These are phyloP conservation scores for Solanum hybrid DNA, from an alignment of 305 asterid species.

Conservation along the genomic window DNA sequence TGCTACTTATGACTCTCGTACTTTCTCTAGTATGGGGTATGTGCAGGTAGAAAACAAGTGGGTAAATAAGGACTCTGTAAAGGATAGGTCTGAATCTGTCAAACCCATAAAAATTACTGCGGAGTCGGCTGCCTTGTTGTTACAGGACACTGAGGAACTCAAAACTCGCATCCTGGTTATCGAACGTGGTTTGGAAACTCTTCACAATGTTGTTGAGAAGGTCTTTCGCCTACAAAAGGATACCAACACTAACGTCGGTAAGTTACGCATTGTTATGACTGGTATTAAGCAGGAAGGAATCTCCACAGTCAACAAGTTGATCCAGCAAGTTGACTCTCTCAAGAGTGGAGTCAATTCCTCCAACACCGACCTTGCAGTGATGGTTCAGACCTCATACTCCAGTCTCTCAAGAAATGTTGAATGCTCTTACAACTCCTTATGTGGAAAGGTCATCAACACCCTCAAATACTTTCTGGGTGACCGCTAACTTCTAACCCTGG, in stretches of 20 bases:
- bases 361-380: not conserved
- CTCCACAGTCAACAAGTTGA: not conserved
- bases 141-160: not conserved
- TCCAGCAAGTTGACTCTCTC: not conserved
- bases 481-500: not conserved
- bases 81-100: not conserved
- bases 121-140: not conserved
- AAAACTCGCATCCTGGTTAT: not conserved
- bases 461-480: not conserved
- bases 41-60: not conserved
- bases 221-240: not conserved
- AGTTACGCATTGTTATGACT: not conserved
- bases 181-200: not conserved
- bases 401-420: not conserved
- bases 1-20: not conserved
- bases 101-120: not conserved
- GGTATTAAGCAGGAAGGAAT: not conserved
- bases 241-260: not conserved
- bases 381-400: not conserved
- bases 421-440: not conserved
- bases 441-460: not conserved
- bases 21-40: not conserved
- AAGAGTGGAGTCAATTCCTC: not conserved
- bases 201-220: not conserved
- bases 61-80: not conserved